A percentile compares a stretch with the other conserved stretches of the same genome.
phyloP scores from a whole-genome alignment of 1,284 basidiomycete genomes.

The Moniliophthora roreri region DNA sequence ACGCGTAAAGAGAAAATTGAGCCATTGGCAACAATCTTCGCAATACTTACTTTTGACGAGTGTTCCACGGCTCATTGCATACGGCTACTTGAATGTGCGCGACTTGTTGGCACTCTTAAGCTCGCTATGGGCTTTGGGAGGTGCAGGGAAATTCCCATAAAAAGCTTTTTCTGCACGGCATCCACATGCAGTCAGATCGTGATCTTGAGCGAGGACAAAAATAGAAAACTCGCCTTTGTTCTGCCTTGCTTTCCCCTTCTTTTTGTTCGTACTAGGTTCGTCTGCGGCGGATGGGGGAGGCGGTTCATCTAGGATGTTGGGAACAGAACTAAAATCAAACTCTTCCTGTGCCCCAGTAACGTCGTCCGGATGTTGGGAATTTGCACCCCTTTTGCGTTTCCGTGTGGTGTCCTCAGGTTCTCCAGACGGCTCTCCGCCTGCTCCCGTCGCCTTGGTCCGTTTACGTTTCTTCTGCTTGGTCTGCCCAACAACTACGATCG shows the following conservation, averaged over 20 bases:
- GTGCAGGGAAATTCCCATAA: slow-evolving; percentile 64
- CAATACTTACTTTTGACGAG: background rate
- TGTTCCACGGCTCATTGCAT: background rate
- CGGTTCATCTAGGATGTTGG: slow-evolving; percentile 78
- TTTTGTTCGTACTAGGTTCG: slow-evolving; percentile 33
- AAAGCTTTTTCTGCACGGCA: slow-evolving; percentile 33
- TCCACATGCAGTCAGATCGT: slow-evolving; percentile 11
- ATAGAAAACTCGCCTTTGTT: slow-evolving; percentile 42
- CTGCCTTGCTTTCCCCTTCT: slow-evolving; percentile 50
- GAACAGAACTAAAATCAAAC: slow-evolving; percentile 76
- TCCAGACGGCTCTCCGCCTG: background rate
- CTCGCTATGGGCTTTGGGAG: slow-evolving; percentile 68
- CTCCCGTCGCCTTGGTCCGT: slow-evolving; percentile 32
- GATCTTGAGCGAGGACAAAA: no score
- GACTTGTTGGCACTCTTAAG: slow-evolving; percentile 71
- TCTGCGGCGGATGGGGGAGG: slow-evolving; percentile 35
- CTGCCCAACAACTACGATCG: slow-evolving; percentile 72
- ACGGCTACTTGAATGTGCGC: slow-evolving; percentile 57
- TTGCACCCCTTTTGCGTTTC: slow-evolving; percentile 11
- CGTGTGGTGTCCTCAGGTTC: background rate
- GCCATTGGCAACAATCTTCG: no score
- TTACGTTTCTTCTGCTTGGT: slow-evolving; percentile 61
- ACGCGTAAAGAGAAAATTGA: no score
- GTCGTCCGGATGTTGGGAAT: background rate
- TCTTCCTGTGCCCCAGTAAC: slow-evolving; percentile 28